A percentile compares a stretch with the other conserved stretches of the same genome.
phyloP scores from a whole-genome alignment of 257 asterid species.

The Verbascum thapsus region DNA sequence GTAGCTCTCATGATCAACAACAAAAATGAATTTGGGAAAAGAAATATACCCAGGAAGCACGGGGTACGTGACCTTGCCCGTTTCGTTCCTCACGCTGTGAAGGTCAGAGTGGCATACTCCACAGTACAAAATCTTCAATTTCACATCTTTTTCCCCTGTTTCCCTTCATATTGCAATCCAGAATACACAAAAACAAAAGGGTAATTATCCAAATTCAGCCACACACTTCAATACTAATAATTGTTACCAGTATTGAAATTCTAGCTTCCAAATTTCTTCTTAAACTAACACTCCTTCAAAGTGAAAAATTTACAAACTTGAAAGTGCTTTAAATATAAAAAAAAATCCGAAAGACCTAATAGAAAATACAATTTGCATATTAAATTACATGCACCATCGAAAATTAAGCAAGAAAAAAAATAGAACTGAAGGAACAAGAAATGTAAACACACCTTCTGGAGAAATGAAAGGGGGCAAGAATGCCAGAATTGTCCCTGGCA shows the following conservation, averaged over 20 bases:
- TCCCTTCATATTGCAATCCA: slow-evolving; percentile 23
- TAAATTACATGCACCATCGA: too few relatives aligned
- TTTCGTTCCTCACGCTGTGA: slow-evolving; percentile 37
- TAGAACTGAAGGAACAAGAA: background rate
- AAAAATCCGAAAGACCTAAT: too few relatives aligned
- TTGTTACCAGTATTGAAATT: background rate
- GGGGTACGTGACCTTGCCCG: slow-evolving; percentile 35
- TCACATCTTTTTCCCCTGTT: slow-evolving; percentile 41
- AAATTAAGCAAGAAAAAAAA: background rate
- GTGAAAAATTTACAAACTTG: background rate
- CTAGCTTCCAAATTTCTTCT: background rate
- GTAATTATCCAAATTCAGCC: background rate
- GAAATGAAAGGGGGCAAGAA: slow-evolving; percentile 37
- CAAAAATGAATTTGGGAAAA: too few relatives aligned
- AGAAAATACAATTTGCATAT: too few relatives aligned
- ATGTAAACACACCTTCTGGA: slow-evolving; percentile 33
- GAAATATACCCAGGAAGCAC: slow-evolving; percentile 36
- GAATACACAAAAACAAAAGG: background rate
- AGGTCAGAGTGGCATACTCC: slow-evolving; percentile 41
- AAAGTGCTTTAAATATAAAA: background rate
- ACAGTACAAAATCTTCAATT: slow-evolving; percentile 38
- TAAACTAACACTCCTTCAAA: background rate
- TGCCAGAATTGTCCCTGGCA: slow-evolving; percentile 33
- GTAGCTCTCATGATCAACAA: background rate
- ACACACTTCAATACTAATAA: background rate